Percentiles rank a stretch among this genome's conserved stretches.
Conservation (phyloP, 768 basidiomycete species). For the Amanita pallidorosea region DNA sequence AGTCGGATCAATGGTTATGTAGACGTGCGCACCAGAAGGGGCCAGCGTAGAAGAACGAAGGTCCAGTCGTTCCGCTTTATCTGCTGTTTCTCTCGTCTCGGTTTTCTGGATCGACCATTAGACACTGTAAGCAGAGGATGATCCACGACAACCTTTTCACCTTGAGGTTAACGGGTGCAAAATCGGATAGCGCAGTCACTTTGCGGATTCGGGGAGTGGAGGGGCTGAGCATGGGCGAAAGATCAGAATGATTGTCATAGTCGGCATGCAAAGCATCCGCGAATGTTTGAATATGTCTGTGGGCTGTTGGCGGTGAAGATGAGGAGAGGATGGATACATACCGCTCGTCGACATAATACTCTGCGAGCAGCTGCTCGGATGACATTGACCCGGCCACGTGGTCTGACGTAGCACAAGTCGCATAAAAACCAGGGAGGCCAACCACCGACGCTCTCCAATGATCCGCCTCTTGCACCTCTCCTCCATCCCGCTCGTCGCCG, state of each 20-base stretch:
- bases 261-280: conserved; percentile 59
- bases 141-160: conserved; percentile 48
- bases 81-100: conserved; percentile 35
- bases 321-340: conserved; percentile 21
- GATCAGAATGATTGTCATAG: conserved; percentile 22
- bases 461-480: background rate
- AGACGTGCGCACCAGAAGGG: conserved; percentile 51
- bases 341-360: conserved; percentile 65
- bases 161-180: conserved; percentile 81
- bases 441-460: background rate
- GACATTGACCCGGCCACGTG: background rate
- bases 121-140: background rate
- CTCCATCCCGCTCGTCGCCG: background rate
- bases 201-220: conserved; percentile 49
- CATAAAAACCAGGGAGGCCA: background rate
- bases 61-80: conserved; percentile 59
- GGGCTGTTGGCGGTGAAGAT: background rate
- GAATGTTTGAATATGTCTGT: conserved; percentile 61
- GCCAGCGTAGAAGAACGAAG: conserved; percentile 78
- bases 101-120: conserved; percentile 17
- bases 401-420: background rate
- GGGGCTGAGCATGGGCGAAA: conserved; percentile 21
- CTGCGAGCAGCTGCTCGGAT: conserved; percentile 25
- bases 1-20: background rate
- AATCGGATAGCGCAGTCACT: conserved; percentile 77